Evolutionary conservation across 2,329 filamentous ascomycete species (phyloP).

Genomic region (Harringtonia lauricola): DNA sequence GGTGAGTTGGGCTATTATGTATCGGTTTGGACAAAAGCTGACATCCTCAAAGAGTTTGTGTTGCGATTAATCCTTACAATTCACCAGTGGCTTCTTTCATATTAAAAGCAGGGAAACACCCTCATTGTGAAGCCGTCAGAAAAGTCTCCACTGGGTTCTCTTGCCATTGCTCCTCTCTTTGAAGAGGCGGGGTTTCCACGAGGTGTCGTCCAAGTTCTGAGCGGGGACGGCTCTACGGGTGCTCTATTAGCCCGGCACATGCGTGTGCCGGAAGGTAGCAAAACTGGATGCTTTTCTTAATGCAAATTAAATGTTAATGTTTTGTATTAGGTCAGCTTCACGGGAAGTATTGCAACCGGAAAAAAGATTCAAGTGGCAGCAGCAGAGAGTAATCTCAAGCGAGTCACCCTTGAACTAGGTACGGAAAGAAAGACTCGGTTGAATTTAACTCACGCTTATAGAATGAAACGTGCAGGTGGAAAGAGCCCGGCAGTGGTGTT

Average conservation of each 20-base stretch:
- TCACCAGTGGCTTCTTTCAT: conserved; percentile 20
- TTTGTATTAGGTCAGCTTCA: conserved; percentile 47
- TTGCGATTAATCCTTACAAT: conserved; percentile 16
- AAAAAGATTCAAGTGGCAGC: conserved; percentile 51
- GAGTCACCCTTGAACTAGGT: conserved; percentile 55
- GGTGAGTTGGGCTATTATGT: not conserved
- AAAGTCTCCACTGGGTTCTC: conserved; percentile 25
- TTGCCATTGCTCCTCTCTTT: conserved; percentile 24
- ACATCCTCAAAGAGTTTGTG: conserved; percentile 10
- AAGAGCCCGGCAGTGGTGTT: conserved; percentile 55
- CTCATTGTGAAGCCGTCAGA: conserved; percentile 31
- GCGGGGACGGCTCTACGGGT: conserved; percentile 24
- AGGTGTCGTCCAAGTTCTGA: conserved; percentile 29
- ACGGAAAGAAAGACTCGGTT: no score
- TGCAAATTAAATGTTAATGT: no score
- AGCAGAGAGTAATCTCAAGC: conserved; percentile 50
- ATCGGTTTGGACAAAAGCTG: no score
- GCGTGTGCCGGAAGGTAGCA: conserved; percentile 33
- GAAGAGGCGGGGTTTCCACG: conserved; percentile 30
- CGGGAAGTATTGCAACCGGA: conserved; percentile 56
- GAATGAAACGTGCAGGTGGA: conserved; percentile 30
- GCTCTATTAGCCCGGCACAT: conserved; percentile 13
- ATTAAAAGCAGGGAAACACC: conserved; percentile 30
- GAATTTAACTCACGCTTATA: no score
- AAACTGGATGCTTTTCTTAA: no score